phyloP scores from a whole-genome alignment of 305 asterid genomes.

The Plantago lanceolata region DNA sequence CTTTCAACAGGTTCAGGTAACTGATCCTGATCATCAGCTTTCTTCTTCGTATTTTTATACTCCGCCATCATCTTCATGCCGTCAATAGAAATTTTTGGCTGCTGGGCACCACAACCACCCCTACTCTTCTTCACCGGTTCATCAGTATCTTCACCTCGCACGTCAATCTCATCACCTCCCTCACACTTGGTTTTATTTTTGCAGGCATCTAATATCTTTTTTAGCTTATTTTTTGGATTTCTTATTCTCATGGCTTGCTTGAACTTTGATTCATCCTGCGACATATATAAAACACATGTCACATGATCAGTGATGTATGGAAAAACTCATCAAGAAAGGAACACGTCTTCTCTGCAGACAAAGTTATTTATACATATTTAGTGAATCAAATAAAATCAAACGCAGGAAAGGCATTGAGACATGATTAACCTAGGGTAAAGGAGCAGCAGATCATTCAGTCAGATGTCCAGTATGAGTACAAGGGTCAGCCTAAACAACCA shows the following conservation, averaged over 20 bases:
- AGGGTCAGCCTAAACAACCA: no score
- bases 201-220: constrained; percentile 79
- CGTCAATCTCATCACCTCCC: constrained; percentile 89
- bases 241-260: constrained; percentile 76
- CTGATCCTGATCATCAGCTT: constrained; percentile 79
- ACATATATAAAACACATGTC: constrained; percentile 11
- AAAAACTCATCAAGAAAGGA: background rate
- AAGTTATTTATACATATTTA: background rate
- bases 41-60: constrained; percentile 67
- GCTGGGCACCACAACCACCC: constrained; percentile 98
- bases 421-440: no score
- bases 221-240: constrained; percentile 78
- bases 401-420: no score
- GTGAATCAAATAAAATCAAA: background rate
- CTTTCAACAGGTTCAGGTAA: constrained; percentile 91
- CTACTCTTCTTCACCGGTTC: constrained; percentile 65
- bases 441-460: no score
- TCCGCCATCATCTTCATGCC: constrained; percentile 97
- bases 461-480: no score
- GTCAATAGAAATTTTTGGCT: constrained; percentile 82
- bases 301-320: constrained; percentile 1
- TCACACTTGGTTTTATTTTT: constrained; percentile 82
- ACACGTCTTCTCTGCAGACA: constrained; percentile 5
- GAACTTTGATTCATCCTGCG: constrained; percentile 73
- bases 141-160: constrained; percentile 64